Conservation (phyloP, 352 stramenopile species). For the Phytopythium aichiense region DNA sequence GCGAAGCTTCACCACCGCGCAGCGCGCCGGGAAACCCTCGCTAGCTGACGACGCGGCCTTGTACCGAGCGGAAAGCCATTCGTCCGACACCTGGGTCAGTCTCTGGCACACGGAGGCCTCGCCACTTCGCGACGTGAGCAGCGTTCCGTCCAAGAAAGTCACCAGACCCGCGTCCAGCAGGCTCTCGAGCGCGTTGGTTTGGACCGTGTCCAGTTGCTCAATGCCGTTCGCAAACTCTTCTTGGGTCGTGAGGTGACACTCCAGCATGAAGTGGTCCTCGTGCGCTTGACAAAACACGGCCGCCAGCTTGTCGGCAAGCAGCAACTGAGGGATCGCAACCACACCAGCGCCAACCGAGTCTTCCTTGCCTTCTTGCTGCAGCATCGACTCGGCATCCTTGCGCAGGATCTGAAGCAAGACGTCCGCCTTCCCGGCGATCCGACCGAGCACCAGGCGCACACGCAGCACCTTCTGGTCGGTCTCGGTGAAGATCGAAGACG, state of each 20-base stretch:
- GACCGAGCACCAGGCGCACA: slow-evolving; percentile 57
- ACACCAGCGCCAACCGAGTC: slow-evolving; percentile 15
- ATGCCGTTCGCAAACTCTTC: slow-evolving; percentile 50
- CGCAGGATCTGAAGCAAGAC: slow-evolving; percentile 64
- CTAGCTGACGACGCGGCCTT: slow-evolving; percentile 13
- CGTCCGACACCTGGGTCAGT: slow-evolving; percentile 41
- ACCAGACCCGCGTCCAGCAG: slow-evolving; percentile 51
- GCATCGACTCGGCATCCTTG: slow-evolving; percentile 51
- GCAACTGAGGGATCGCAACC: slow-evolving; percentile 43
- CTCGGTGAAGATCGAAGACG: slow-evolving; percentile 68
- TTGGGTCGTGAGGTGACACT: slow-evolving; percentile 66
- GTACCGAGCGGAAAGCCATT: slow-evolving; percentile 41
- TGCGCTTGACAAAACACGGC: slow-evolving; percentile 55
- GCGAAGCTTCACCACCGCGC: slow-evolving; percentile 61
- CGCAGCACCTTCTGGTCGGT: slow-evolving; percentile 70
- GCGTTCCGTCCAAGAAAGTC: slow-evolving; percentile 51
- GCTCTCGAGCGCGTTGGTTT: slow-evolving; percentile 40
- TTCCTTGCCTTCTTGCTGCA: slow-evolving; percentile 38
- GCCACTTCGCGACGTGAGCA: slow-evolving; percentile 31
- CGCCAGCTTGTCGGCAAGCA: slow-evolving; percentile 59
- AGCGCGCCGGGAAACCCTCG: slow-evolving; percentile 56
- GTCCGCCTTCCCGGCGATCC: slow-evolving; percentile 62
- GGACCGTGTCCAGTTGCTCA: slow-evolving; percentile 38
- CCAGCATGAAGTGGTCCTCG: slow-evolving; percentile 71
- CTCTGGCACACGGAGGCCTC: slow-evolving; percentile 54